These are phyloP conservation scores for Tylopilus intermedius DNA, from an alignment of 768 basidiomycete genomes.

Conservation along the genomic window DNA sequence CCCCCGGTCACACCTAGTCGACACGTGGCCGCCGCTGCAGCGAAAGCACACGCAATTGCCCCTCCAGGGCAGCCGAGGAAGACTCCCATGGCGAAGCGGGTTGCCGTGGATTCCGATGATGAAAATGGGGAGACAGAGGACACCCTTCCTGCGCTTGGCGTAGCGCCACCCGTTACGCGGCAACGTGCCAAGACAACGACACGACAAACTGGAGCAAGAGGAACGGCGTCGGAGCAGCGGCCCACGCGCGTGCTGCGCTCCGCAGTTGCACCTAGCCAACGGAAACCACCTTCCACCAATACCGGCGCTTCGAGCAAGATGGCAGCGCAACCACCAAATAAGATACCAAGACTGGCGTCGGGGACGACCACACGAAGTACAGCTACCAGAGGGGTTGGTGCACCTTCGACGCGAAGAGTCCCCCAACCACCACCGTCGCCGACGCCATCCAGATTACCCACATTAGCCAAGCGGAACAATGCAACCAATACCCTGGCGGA, in stretches of 20 bases:
- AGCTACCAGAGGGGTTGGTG: slow-evolving; percentile 30
- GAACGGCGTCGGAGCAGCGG: slow-evolving; percentile 65
- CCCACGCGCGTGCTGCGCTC: slow-evolving; percentile 73
- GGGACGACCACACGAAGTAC: slow-evolving; percentile 49
- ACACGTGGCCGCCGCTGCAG: slow-evolving; percentile 64
- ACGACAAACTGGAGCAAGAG: slow-evolving; percentile 40
- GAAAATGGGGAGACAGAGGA: slow-evolving; percentile 58
- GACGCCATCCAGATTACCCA: slow-evolving; percentile 73
- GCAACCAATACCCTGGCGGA: slow-evolving; percentile 46
- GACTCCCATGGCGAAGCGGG: slow-evolving; percentile 74
- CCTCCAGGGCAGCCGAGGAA: slow-evolving; percentile 85
- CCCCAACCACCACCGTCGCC: slow-evolving; percentile 56
- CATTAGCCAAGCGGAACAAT: slow-evolving; percentile 55
- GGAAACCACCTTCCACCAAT: slow-evolving; percentile 44
- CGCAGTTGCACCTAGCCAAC: slow-evolving; percentile 50
- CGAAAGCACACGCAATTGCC: slow-evolving; percentile 64
- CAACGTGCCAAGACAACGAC: slow-evolving; percentile 36
- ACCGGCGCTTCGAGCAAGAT: slow-evolving; percentile 35
- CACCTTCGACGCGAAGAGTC: slow-evolving; percentile 33
- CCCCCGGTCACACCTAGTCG: slow-evolving; percentile 81
- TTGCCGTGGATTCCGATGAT: slow-evolving; percentile 62
- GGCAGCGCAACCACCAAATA: slow-evolving; percentile 53
- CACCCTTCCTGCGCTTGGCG: slow-evolving; percentile 57
- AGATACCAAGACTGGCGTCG: slow-evolving; percentile 61
- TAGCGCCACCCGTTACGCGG: slow-evolving; percentile 37